Conservation (phyloP, 768 basidiomycete genomes). For the Lenzites betulinus region DNA sequence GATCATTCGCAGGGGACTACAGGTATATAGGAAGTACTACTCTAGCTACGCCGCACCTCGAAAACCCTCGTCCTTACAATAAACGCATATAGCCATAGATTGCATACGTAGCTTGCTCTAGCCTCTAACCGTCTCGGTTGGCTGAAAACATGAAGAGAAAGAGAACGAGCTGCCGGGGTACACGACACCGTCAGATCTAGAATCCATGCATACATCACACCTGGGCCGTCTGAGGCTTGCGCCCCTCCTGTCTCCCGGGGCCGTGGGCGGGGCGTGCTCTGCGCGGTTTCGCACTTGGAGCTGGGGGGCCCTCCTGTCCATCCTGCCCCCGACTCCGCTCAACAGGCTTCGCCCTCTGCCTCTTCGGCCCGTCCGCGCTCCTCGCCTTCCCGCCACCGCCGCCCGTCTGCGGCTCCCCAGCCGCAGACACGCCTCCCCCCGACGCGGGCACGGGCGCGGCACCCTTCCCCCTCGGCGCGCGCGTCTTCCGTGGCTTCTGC, state of each 20-base stretch:
- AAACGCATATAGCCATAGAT: too few species aligned
- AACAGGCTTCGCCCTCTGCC: not conserved
- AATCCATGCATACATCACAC: not conserved
- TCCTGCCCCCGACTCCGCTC: not conserved
- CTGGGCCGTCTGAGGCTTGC: not conserved
- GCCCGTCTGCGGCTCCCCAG: not conserved
- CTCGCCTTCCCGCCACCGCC: slow-evolving; percentile 2
- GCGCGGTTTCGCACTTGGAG: slow-evolving; percentile 6
- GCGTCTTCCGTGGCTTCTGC: slow-evolving; percentile 12
- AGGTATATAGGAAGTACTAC: too few species aligned
- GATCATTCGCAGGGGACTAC: too few species aligned
- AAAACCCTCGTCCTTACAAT: too few species aligned
- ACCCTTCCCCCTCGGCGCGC: slow-evolving; percentile 5
- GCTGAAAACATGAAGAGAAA: too few species aligned
- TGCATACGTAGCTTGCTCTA: too few species aligned
- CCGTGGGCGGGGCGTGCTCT: slow-evolving; percentile 3
- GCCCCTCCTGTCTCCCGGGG: not conserved
- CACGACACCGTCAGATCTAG: too few species aligned
- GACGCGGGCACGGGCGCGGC: not conserved
- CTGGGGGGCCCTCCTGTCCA: not conserved
- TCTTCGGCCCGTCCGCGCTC: not conserved
- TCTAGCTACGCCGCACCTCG: too few species aligned
- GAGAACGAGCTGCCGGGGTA: too few species aligned
- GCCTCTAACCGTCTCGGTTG: too few species aligned
- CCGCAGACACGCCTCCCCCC: too few species aligned